A percentile compares a stretch with the other conserved stretches of the same genome.
Evolutionary conservation across 2,329 filamentous ascomycete species (phyloP).

Genomic region (Aspergillus flavus): DNA sequence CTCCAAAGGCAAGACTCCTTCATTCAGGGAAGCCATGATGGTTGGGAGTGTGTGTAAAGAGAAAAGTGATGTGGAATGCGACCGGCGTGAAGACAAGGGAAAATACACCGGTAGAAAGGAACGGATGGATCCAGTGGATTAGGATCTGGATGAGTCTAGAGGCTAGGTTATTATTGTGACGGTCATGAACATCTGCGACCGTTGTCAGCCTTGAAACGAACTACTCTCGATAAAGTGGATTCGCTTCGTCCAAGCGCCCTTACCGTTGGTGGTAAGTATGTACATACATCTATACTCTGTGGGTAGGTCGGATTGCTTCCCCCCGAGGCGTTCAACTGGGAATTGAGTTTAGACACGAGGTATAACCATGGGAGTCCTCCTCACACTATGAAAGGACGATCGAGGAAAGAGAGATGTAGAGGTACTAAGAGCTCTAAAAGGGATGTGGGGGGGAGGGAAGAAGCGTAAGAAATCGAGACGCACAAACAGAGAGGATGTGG

Average conservation of each 20-base stretch:
- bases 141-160: slow-evolving; percentile 5
- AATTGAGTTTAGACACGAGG: slow-evolving; percentile 12
- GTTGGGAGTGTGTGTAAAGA: not conserved
- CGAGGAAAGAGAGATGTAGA: slow-evolving; percentile 6
- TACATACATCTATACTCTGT: slow-evolving; percentile 16
- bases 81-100: slow-evolving; percentile 17
- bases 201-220: slow-evolving; percentile 23
- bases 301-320: slow-evolving; percentile 14
- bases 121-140: not conserved
- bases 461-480: not conserved
- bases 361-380: not conserved
- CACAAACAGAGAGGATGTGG: slow-evolving; percentile 9
- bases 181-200: slow-evolving; percentile 14
- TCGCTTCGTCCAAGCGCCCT: slow-evolving; percentile 19
- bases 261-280: slow-evolving; percentile 16
- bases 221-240: slow-evolving; percentile 17
- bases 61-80: slow-evolving; percentile 17
- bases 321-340: slow-evolving; percentile 11
- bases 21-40: slow-evolving; percentile 30
- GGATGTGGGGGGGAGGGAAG: not conserved
- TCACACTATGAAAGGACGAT: not conserved
- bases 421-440: not conserved
- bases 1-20: slow-evolving; percentile 32
- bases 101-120: slow-evolving; percentile 1
- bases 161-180: slow-evolving; percentile 5